These are phyloP conservation scores for Cercis canadensis DNA, from an alignment of 306 rosid species.

Conservation along the genomic window DNA sequence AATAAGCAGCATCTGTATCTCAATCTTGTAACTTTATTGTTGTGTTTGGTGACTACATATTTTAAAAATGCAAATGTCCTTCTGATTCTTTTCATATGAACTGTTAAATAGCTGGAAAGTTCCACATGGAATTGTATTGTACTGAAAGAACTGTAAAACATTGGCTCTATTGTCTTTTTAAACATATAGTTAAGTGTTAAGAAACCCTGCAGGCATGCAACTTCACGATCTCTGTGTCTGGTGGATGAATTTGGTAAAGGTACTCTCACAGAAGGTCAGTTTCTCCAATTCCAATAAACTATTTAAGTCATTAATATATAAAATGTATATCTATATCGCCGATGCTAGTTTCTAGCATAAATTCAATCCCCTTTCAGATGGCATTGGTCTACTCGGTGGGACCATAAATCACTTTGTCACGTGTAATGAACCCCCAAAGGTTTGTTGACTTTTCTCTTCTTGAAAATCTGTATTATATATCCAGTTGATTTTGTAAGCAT, in stretches of 20 bases:
- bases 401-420: slow-evolving; percentile 77
- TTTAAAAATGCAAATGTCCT: slow-evolving; percentile 21
- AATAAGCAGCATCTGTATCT: slow-evolving; percentile 26
- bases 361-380: slow-evolving; percentile 63
- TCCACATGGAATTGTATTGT: slow-evolving; percentile 8
- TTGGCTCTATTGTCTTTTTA: not conserved
- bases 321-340: slow-evolving; percentile 19
- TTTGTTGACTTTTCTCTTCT: slow-evolving; percentile 45
- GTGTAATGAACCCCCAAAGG: slow-evolving; percentile 81
- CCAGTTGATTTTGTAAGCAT: slow-evolving; percentile 28
- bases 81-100: slow-evolving; percentile 13
- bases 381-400: slow-evolving; percentile 93
- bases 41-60: slow-evolving; percentile 12
- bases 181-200: not conserved
- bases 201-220: slow-evolving; percentile 76
- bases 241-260: slow-evolving; percentile 99
- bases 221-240: slow-evolving; percentile 76
- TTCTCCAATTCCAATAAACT: slow-evolving; percentile 33
- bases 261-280: slow-evolving; percentile 93
- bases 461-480: slow-evolving; percentile 9
- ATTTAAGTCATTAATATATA: slow-evolving; percentile 20
- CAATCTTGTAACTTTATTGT: slow-evolving; percentile 20
- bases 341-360: slow-evolving; percentile 30
- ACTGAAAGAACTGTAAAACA: slow-evolving; percentile 5
- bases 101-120: slow-evolving; percentile 25